phyloP scores from a whole-genome alignment of 768 basidiomycete species.

The Tylopilus sp. region DNA sequence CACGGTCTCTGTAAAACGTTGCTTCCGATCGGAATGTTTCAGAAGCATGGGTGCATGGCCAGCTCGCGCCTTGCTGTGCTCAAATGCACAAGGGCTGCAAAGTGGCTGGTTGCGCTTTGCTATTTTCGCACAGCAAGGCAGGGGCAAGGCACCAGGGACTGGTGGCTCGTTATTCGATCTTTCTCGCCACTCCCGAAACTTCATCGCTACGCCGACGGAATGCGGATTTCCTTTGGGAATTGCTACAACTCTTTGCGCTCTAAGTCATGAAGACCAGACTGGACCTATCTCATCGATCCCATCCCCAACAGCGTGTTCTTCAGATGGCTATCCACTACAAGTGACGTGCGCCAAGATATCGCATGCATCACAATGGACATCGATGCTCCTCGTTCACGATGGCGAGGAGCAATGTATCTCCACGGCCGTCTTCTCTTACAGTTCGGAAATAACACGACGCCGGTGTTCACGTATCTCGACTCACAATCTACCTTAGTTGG shows the following conservation, averaged over 20 bases:
- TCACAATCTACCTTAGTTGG: conserved; percentile 8
- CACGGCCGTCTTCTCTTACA: conserved; percentile 1
- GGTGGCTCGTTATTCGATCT: background rate
- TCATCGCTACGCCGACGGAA: conserved; percentile 5
- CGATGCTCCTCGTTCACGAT: background rate
- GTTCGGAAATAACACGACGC: conserved; percentile 8
- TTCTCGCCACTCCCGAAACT: background rate
- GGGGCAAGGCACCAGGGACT: conserved; percentile 24
- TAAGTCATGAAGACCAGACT: too few species aligned
- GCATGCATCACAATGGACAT: background rate
- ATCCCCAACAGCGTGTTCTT: background rate
- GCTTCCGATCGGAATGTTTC: background rate
- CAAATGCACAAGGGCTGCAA: background rate
- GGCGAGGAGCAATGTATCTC: background rate
- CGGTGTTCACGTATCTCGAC: conserved; percentile 14
- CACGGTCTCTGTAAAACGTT: background rate
- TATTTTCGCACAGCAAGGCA: conserved; percentile 13
- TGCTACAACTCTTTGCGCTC: background rate
- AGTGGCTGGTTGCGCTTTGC: conserved; percentile 3
- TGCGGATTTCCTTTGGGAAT: background rate
- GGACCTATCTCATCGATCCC: background rate
- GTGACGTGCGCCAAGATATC: background rate
- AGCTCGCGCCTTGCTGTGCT: conserved; percentile 10
- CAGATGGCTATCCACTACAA: too few species aligned
- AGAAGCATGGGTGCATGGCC: conserved; percentile 7